A percentile compares a stretch with the other conserved stretches of the same genome.
These are phyloP conservation scores for Phaffomyces antillensis DNA, from an alignment of 805 yeast genomes.

Conservation along the genomic window DNA sequence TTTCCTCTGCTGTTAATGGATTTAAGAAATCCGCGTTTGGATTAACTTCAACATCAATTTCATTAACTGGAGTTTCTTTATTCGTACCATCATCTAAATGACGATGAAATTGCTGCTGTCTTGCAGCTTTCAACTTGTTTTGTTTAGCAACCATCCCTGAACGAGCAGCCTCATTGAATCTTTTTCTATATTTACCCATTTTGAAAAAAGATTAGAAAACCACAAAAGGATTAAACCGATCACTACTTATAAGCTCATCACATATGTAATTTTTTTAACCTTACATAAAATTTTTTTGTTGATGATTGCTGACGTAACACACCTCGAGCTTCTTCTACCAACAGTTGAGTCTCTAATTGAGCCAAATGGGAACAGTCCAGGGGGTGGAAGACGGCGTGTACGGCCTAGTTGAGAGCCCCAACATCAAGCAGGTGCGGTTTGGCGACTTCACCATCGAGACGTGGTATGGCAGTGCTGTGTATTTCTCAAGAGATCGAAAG, in stretches of 20 bases:
- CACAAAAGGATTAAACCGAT: background rate
- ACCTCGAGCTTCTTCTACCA: too few relatives aligned
- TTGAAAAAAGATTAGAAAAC: background rate
- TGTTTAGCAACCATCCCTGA: constrained; percentile 79
- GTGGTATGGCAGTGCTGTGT: constrained; percentile 86
- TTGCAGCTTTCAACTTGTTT: constrained; percentile 54
- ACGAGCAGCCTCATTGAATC: constrained; percentile 83
- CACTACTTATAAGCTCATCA: too few relatives aligned
- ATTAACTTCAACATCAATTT: constrained; percentile 27
- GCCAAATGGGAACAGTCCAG: background rate
- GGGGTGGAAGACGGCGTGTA: constrained; percentile 39
- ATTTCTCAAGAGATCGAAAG: constrained; percentile 46
- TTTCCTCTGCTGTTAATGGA: constrained; percentile 61
- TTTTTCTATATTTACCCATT: constrained; percentile 77
- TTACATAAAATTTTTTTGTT: too few relatives aligned
- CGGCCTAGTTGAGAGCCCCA: constrained; percentile 55
- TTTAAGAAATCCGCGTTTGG: constrained; percentile 54
- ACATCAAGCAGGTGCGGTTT: constrained; percentile 57
- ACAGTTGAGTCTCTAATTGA: too few relatives aligned
- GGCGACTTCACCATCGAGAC: constrained; percentile 67
- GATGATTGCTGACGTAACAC: too few relatives aligned
- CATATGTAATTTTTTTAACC: background rate
- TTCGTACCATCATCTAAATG: constrained; percentile 33
- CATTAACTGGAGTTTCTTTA: constrained; percentile 13
- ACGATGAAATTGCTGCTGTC: constrained; percentile 63